Evolutionary conservation across 2,329 filamentous ascomycete genomes (phyloP), one percentile per base, ranked within the genome.

Genomic region (Venturia pyrina): DNA sequence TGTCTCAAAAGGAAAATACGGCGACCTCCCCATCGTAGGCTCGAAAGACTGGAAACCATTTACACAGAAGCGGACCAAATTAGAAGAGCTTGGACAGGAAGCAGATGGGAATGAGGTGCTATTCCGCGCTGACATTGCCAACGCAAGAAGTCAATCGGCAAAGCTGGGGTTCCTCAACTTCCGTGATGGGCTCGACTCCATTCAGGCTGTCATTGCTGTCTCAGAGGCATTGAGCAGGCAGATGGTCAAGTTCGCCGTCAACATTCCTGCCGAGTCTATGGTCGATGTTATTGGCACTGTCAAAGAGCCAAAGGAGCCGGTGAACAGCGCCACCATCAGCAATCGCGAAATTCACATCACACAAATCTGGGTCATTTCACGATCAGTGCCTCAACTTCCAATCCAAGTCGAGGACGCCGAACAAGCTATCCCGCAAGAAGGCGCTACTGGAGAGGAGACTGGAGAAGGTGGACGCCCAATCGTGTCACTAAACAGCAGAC

Each of bases 131-230:
- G 91, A 90, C 81, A 84, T 97, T 48, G 90, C 96, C 76, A 97
- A 96, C 80, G 86, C 89, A 41, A 86, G 93, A 70, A 87, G 89
- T 71, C 93, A 98, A 80, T 88, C 89, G 67, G 91, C 92, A 70
- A 96, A 96, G 82, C 89, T 97, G 80, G 89, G 87, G 53, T 97
- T 97, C 79, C 79, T 97, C 72, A 91, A 95, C 79, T 83, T 98
- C 71, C 85, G 91, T 76, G 87, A 90, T 75, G 81, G 84, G 67
- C 84, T 87, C 72, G 88, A 89, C 81, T 89, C 87, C 34, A 88
- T 97, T 48, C 93, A 97, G 80, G 91, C 89, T 63, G 88, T 97
- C 46, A 81, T 91, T 19, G 83, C 84, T 21, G 88, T 86, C 62
- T 85, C 77, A 69, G 78, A 79, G 68, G 85, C 72, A 78, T 81